Conservation (phyloP, 1,284 basidiomycete species). For the Trichosporon sp. region DNA sequence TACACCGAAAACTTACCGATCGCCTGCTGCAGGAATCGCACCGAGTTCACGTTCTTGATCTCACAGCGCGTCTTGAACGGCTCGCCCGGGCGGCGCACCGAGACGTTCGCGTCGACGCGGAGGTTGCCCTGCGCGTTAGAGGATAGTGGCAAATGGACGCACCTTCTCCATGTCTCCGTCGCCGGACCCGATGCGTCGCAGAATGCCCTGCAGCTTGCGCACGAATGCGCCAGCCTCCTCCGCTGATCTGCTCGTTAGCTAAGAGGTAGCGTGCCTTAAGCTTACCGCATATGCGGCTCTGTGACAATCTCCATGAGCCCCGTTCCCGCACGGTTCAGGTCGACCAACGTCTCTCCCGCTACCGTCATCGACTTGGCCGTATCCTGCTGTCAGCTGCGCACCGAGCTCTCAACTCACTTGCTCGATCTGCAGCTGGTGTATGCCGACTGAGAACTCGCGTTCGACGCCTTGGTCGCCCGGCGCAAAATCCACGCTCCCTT, state of each 20-base stretch:
- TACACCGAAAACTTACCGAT: constrained; percentile 65
- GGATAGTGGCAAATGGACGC: constrained; percentile 16
- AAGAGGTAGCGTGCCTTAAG: constrained; percentile 1
- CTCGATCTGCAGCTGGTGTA: constrained; percentile 94
- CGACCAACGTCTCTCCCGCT: constrained; percentile 67
- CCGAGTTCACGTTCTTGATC: constrained; percentile 95
- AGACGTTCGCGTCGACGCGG: constrained; percentile 94
- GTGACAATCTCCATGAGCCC: constrained; percentile 97
- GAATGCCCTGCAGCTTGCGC: constrained; percentile 74
- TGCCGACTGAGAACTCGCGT: constrained; percentile 64
- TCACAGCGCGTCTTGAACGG: constrained; percentile 85
- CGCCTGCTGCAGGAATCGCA: constrained; percentile 81
- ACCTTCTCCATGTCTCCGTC: constrained; percentile 98
- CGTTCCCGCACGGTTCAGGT: constrained; percentile 87
- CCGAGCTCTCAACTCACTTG: constrained; percentile 65
- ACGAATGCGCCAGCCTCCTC: constrained; percentile 93
- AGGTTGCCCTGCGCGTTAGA: constrained; percentile 71
- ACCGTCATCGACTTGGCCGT: constrained; percentile 87
- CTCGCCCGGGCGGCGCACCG: constrained; percentile 69
- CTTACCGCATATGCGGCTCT: constrained; percentile 82
- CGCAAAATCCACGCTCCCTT: constrained; percentile 65
- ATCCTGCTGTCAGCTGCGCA: constrained; percentile 63
- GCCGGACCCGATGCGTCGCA: constrained; percentile 81
- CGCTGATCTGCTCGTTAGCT: constrained; percentile 65
- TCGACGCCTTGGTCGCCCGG: constrained; percentile 52